phyloP scores from a whole-genome alignment of 805 yeast genomes.

The Candida ipomoeae region DNA sequence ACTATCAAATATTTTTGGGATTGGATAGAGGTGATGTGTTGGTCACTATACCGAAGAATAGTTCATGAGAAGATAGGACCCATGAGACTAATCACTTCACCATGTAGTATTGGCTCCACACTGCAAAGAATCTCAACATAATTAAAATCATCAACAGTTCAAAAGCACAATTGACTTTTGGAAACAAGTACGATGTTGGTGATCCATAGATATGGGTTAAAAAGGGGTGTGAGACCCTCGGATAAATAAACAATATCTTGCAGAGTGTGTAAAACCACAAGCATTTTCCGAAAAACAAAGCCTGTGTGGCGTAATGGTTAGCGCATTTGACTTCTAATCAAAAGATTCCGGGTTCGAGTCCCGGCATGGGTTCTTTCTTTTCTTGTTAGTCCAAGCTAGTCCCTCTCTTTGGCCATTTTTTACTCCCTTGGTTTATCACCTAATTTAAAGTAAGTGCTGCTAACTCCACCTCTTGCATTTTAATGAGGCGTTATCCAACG shows the following conservation, averaged over 20 bases:
- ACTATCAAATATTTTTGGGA: too few species aligned
- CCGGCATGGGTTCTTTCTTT: conserved; percentile 20
- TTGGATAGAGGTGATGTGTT: too few species aligned
- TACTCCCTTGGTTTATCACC: background rate
- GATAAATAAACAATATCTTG: background rate
- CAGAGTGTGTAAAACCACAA: background rate
- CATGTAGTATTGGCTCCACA: too few species aligned
- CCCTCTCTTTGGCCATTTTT: background rate
- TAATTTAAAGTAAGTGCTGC: background rate
- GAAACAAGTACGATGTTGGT: too few species aligned
- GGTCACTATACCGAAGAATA: too few species aligned
- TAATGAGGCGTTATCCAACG: background rate
- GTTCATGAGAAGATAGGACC: too few species aligned
- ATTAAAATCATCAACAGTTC: too few species aligned
- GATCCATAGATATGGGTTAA: too few species aligned
- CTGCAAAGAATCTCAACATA: too few species aligned
- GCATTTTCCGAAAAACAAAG: background rate
- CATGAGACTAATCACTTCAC: too few species aligned
- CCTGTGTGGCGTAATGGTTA: conserved; percentile 24
- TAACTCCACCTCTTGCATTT: background rate
- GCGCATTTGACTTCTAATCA: conserved; percentile 24
- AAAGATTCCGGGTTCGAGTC: conserved; percentile 24
- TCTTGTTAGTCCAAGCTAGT: background rate
- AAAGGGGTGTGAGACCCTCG: too few species aligned
- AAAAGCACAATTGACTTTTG: too few species aligned